Evolutionary conservation across 2,329 filamentous ascomycete genomes (phyloP).

Genomic region (Claviceps maximensis): DNA sequence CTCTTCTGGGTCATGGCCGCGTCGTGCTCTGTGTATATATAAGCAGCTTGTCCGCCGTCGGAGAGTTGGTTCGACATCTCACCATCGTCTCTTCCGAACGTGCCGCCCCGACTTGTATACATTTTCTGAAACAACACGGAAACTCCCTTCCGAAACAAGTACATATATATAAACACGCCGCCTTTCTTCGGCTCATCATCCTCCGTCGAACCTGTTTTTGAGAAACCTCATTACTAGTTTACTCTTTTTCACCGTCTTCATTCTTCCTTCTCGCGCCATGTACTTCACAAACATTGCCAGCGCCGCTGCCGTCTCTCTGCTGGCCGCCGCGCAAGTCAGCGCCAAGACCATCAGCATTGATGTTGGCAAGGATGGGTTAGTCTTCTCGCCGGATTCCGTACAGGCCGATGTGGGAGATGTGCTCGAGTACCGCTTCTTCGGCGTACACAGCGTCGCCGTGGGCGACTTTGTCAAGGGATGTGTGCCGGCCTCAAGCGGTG

Average conservation of each 20-base stretch:
- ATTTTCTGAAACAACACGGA: too few species aligned
- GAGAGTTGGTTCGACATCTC: too few species aligned
- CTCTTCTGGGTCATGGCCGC: too few species aligned
- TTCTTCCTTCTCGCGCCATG: slow-evolving; percentile 3
- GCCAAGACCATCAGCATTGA: slow-evolving; percentile 22
- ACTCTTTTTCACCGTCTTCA: not conserved
- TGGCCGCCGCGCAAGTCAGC: slow-evolving; percentile 10
- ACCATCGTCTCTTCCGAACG: too few species aligned
- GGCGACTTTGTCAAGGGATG: slow-evolving; percentile 36
- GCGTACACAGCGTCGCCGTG: slow-evolving; percentile 32
- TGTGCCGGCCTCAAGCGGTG: slow-evolving; percentile 17
- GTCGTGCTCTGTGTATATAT: too few species aligned
- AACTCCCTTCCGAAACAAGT: too few species aligned
- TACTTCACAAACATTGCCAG: slow-evolving; percentile 6
- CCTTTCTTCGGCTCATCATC: too few species aligned
- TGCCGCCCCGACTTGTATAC: too few species aligned
- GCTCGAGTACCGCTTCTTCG: slow-evolving; percentile 37
- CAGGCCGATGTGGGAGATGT: slow-evolving; percentile 29
- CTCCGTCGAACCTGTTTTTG: not conserved
- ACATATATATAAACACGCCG: too few species aligned
- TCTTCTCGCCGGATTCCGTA: slow-evolving; percentile 21
- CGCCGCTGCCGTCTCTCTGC: slow-evolving; percentile 7
- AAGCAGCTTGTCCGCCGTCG: too few species aligned
- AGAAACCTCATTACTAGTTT: too few species aligned
- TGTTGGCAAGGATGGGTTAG: slow-evolving; percentile 29